Percentiles rank a stretch among this genome's conserved stretches.
These are phyloP conservation scores for Amborella trichopoda DNA, from an alignment of 164 flowering plant genomes.

Conservation along the genomic window DNA sequence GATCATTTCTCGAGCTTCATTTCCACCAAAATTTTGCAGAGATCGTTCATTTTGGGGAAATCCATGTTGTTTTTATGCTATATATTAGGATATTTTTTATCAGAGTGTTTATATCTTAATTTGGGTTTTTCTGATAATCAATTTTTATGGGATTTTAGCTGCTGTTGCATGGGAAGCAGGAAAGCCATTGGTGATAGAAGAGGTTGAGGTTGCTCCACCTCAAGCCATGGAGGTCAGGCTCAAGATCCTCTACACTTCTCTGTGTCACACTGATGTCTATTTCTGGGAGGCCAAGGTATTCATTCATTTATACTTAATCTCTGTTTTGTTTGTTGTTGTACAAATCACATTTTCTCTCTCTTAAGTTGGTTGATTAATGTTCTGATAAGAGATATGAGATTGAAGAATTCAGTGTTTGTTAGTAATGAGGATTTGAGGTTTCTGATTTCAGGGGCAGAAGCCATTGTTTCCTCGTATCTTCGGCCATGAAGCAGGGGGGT, in stretches of 20 bases:
- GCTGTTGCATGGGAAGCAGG: constrained; percentile 7
- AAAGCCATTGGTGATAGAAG: constrained; percentile 1
- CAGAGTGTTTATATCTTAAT: not conserved
- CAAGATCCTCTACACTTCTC: not conserved
- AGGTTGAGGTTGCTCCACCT: constrained; percentile 5
- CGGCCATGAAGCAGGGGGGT: constrained; percentile 56
- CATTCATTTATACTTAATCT: not conserved
- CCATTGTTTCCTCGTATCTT: constrained; percentile 43
- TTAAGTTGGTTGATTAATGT: not conserved
- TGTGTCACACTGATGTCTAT: constrained; percentile 1
- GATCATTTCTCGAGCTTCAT: too few species aligned
- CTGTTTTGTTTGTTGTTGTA: not conserved
- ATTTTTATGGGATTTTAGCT: constrained; percentile 1
- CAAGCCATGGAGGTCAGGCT: constrained; percentile 1
- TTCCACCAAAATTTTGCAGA: not conserved
- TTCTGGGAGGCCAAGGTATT: constrained; percentile 4
- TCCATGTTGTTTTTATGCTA: too few species aligned
- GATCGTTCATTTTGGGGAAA: not conserved
- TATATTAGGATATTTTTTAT: not conserved
- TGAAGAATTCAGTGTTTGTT: not conserved
- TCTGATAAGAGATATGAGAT: not conserved
- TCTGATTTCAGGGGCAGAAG: constrained; percentile 29
- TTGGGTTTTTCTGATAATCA: not conserved
- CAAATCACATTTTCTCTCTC: not conserved
- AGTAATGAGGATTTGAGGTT: too few species aligned